Conservation (phyloP, 2,329 filamentous ascomycete species). For the Stachybotrys elegans region DNA sequence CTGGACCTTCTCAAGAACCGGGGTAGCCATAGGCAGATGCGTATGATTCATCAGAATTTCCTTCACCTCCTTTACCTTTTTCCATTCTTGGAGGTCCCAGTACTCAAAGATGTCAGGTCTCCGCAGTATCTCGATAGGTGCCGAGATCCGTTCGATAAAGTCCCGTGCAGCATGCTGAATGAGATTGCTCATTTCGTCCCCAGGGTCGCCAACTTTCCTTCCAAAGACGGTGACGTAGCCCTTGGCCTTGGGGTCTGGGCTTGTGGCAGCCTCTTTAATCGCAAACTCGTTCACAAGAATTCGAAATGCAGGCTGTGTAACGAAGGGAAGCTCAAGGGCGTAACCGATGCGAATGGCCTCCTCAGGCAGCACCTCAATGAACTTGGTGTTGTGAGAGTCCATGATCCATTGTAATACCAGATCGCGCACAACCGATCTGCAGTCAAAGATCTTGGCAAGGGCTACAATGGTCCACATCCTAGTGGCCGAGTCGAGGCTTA, state of each 20-base stretch:
- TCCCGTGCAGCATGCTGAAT: conserved; percentile 54
- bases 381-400: conserved; percentile 45
- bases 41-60: conserved; percentile 15
- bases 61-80: conserved; percentile 18
- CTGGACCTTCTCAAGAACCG: conserved; percentile 12
- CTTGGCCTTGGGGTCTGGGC: not conserved
- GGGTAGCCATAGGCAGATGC: not conserved
- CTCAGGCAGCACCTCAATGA: conserved; percentile 61
- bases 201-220: conserved; percentile 40
- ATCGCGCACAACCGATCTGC: conserved; percentile 38
- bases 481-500: conserved; percentile 58
- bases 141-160: conserved; percentile 41
- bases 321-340: conserved; percentile 33
- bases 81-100: conserved; percentile 28
- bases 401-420: conserved; percentile 56
- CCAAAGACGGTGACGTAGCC: conserved; percentile 34
- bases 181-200: conserved; percentile 50
- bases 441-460: conserved; percentile 55
- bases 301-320: conserved; percentile 47
- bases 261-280: conserved; percentile 32
- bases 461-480: conserved; percentile 64
- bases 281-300: conserved; percentile 61
- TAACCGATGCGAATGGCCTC: conserved; percentile 53
- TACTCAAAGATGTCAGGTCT: conserved; percentile 26
- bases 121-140: conserved; percentile 21